phyloP scores from a whole-genome alignment of 2,329 filamentous ascomycete species.

The Cryphonectria carpinicola region DNA sequence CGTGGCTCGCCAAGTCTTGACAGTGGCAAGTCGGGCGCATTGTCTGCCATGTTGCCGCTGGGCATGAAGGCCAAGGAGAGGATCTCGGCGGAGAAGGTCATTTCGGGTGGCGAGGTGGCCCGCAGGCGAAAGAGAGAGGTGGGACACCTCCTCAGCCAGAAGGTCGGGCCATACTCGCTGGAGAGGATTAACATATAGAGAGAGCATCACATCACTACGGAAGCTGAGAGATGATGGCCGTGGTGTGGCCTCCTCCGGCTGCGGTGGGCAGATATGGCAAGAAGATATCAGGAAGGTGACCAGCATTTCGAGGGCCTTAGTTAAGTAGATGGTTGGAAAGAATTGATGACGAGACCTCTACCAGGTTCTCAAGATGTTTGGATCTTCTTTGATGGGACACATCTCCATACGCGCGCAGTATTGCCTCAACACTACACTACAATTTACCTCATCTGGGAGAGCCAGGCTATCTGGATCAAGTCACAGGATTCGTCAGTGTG shows the following conservation, averaged over 20 bases:
- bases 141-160: constrained; percentile 76
- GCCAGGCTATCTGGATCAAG: background rate
- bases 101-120: constrained; percentile 71
- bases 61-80: constrained; percentile 66
- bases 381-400: background rate
- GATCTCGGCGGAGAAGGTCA: constrained; percentile 61
- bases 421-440: background rate
- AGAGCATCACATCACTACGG: constrained; percentile 30
- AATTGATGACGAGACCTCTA: background rate
- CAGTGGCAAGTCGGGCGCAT: constrained; percentile 41
- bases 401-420: background rate
- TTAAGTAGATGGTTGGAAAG: background rate
- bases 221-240: constrained; percentile 2
- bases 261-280: background rate
- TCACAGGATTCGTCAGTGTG: background rate
- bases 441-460: background rate
- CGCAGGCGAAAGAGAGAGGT: constrained; percentile 73
- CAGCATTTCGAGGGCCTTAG: background rate
- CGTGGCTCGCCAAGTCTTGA: constrained; percentile 26
- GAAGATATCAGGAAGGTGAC: background rate
- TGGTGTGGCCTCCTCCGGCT: constrained; percentile 4
- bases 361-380: background rate
- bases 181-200: constrained; percentile 73
- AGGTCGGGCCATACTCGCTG: constrained; percentile 80
- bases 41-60: constrained; percentile 65